A percentile compares a stretch with the other conserved stretches of the same genome.
These are phyloP conservation scores for Lachancea lanzarotensis DNA, from an alignment of 805 yeast species.

Conservation along the genomic window DNA sequence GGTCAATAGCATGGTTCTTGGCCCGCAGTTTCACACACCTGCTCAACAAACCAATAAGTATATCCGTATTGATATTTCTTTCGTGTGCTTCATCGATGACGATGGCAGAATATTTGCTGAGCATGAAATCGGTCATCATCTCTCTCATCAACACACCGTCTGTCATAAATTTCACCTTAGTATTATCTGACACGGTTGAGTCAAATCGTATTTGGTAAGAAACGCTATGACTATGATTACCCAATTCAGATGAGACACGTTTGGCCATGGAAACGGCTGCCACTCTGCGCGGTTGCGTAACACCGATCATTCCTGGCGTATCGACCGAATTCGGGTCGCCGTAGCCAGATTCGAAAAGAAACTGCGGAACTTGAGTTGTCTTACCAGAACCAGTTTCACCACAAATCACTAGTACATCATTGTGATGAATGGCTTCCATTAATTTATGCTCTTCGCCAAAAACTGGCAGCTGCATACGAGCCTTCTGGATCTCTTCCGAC, in stretches of 20 bases:
- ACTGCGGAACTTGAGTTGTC: constrained; percentile 97
- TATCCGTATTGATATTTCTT: constrained; percentile 92
- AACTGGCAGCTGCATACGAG: constrained; percentile 75
- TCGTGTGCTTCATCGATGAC: constrained; percentile 98
- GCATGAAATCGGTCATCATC: constrained; percentile 79
- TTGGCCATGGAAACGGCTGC: constrained; percentile 90
- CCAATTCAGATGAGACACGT: constrained; percentile 71
- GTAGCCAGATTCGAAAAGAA: constrained; percentile 86
- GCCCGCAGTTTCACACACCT: constrained; percentile 72
- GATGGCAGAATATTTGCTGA: constrained; percentile 76
- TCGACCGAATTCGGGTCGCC: constrained; percentile 51
- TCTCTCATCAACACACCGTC: constrained; percentile 92
- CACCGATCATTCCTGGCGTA: constrained; percentile 90
- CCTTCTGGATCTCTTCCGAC: constrained; percentile 55
- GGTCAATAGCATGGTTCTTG: constrained; percentile 43
- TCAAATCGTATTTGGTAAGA: constrained; percentile 83
- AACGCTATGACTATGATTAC: constrained; percentile 61
- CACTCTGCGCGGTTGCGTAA: constrained; percentile 93
- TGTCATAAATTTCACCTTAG: constrained; percentile 83
- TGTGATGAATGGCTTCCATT: constrained; percentile 92
- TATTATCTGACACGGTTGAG: constrained; percentile 52
- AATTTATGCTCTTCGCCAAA: constrained; percentile 83
- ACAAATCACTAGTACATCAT: constrained; percentile 84
- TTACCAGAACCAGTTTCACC: constrained; percentile 99
- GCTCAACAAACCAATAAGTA: constrained; percentile 88